Evolutionary conservation across 2,329 filamentous ascomycete genomes (phyloP).

Genomic region (Cercospora brassicicola): DNA sequence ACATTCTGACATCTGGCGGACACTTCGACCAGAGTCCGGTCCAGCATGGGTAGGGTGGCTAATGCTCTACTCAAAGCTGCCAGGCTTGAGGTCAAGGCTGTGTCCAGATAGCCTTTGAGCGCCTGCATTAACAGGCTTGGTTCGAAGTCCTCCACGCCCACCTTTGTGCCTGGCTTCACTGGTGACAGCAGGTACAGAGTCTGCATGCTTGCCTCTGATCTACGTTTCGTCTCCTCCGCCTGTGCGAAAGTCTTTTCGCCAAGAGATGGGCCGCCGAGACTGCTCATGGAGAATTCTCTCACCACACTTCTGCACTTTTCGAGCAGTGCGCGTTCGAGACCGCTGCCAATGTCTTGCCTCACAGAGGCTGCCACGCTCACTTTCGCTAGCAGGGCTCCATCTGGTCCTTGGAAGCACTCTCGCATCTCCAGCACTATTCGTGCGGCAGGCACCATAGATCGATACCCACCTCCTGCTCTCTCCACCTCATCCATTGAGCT

Average conservation of each 20-base stretch:
- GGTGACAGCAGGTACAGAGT: conserved; percentile 82
- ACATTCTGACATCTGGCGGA: conserved; percentile 85
- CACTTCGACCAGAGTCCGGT: conserved; percentile 78
- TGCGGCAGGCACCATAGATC: conserved; percentile 76
- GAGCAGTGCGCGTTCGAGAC: conserved; percentile 72
- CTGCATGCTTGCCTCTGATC: conserved; percentile 70
- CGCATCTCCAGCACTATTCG: conserved; percentile 71
- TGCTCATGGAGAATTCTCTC: conserved; percentile 77
- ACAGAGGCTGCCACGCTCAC: conserved; percentile 72
- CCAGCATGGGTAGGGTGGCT: conserved; percentile 75
- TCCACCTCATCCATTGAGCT: conserved; percentile 73
- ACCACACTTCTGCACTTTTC: conserved; percentile 64
- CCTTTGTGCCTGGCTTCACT: conserved; percentile 46
- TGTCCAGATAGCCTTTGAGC: conserved; percentile 78
- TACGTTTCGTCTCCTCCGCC: conserved; percentile 71
- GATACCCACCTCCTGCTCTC: conserved; percentile 56
- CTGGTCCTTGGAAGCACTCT: conserved; percentile 38
- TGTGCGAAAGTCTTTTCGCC: conserved; percentile 54
- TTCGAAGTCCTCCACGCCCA: conserved; percentile 54
- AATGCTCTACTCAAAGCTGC: conserved; percentile 73
- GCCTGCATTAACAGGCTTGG: conserved; percentile 73
- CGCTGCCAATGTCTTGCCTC: conserved; percentile 66
- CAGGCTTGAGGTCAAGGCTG: conserved; percentile 74
- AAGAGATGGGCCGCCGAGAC: conserved; percentile 41
- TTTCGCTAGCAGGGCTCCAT: conserved; percentile 72